Evolutionary conservation across 1,139 yeast genomes (phyloP).

Genomic region (Pichia sp.): DNA sequence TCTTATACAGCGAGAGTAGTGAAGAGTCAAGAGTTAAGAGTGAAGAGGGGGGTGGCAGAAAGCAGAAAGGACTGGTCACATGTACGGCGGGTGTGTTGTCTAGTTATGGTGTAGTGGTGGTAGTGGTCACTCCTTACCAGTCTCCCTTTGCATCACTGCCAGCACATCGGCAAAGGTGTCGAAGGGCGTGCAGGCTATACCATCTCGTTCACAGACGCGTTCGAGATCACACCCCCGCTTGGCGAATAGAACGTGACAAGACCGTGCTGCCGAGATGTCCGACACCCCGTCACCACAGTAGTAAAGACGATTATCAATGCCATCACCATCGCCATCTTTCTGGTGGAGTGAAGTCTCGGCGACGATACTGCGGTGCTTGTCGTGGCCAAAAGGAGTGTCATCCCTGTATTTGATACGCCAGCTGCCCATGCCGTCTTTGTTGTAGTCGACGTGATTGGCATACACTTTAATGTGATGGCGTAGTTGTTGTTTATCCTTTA

Average conservation of each 20-base stretch:
- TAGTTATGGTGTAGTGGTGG: no score
- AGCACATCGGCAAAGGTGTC: constrained; percentile 69
- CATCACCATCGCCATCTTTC: neutral
- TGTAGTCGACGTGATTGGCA: constrained; percentile 61
- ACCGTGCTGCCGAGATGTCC: constrained; percentile 91
- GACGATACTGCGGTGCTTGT: constrained; percentile 38
- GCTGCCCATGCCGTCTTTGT: constrained; percentile 30
- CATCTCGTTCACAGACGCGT: constrained; percentile 70
- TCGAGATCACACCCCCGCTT: constrained; percentile 88
- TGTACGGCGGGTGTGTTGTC: no score
- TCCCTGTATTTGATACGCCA: constrained; percentile 89
- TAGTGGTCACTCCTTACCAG: no score
- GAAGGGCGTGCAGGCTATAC: constrained; percentile 81
- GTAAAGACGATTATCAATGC: constrained; percentile 33
- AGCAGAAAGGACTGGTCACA: no score
- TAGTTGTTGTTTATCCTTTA: constrained; percentile 69
- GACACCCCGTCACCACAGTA: constrained; percentile 98
- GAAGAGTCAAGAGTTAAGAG: no score
- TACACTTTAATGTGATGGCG: constrained; percentile 68
- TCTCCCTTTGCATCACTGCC: constrained; percentile 13
- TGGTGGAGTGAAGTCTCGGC: no score
- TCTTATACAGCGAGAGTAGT: no score
- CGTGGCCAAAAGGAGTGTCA: constrained; percentile 88
- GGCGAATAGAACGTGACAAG: constrained; percentile 89
- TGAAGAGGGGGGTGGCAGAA: no score